Conservation (phyloP, 108 stramenopile genomes). For the Nitzschia sp. region DNA sequence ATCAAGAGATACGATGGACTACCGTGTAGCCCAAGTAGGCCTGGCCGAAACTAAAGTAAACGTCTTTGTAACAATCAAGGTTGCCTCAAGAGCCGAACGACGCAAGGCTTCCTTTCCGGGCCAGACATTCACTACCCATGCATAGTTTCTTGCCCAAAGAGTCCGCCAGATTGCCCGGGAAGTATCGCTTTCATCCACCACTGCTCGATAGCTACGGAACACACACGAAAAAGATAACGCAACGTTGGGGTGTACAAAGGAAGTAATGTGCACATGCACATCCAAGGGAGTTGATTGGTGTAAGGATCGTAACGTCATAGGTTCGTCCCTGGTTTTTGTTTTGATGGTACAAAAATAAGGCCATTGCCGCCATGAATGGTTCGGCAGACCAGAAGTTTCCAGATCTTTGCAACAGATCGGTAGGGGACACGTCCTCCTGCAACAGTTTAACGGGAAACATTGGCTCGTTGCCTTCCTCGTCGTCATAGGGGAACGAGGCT, state of each 20-base stretch:
- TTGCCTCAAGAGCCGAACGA: conserved; percentile 41
- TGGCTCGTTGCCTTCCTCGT: conserved; percentile 3
- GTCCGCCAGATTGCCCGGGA: conserved; percentile 61
- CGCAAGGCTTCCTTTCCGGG: conserved; percentile 59
- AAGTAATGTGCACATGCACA: conserved; percentile 65
- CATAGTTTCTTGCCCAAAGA: conserved; percentile 75
- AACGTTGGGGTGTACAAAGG: conserved; percentile 72
- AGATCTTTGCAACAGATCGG: conserved; percentile 29
- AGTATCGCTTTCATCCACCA: conserved; percentile 37
- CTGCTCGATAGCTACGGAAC: conserved; percentile 20
- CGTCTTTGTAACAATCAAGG: conserved; percentile 50
- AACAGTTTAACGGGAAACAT: neutral
- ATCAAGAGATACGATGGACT: conserved; percentile 38
- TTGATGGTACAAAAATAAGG: conserved; percentile 15
- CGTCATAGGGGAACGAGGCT: conserved; percentile 10
- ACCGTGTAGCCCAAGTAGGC: conserved; percentile 74
- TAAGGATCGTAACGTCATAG: conserved; percentile 17
- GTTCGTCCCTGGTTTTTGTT: neutral
- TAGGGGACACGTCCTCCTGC: conserved; percentile 19
- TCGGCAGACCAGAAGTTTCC: conserved; percentile 35
- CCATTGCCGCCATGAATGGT: conserved; percentile 18
- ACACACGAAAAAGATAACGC: conserved; percentile 63
- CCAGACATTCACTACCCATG: conserved; percentile 73
- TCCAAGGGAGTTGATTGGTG: conserved; percentile 52
- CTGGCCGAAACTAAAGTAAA: conserved; percentile 78